A percentile compares a stretch with the other conserved stretches of the same genome.
phyloP scores from a whole-genome alignment of 2,329 filamentous ascomycete genomes.

The Neodidymelliopsis sp. region DNA sequence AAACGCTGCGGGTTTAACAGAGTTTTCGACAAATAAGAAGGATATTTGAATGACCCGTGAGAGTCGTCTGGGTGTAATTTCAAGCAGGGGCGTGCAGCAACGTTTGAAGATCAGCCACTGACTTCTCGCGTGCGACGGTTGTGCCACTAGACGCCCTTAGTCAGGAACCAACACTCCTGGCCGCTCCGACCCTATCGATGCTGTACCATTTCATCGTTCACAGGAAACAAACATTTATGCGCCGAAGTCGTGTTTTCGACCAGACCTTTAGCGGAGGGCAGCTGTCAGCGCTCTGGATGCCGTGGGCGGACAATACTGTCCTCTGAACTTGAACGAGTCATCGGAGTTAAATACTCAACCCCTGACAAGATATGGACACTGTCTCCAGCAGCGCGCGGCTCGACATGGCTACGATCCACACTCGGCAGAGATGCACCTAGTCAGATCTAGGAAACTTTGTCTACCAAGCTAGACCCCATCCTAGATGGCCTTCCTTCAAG shows the following conservation, averaged over 20 bases:
- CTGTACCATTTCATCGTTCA: slow-evolving; percentile 1
- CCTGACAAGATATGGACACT: slow-evolving; percentile 25
- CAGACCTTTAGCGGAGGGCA: slow-evolving; percentile 3
- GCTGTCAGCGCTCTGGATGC: background rate
- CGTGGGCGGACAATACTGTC: slow-evolving; percentile 3
- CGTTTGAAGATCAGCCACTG: slow-evolving; percentile 47
- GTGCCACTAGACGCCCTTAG: slow-evolving; percentile 30
- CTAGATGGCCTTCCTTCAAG: slow-evolving; percentile 20
- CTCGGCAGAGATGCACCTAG: slow-evolving; percentile 23
- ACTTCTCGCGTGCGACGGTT: slow-evolving; percentile 30
- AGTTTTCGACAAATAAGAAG: slow-evolving; percentile 10
- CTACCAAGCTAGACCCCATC: slow-evolving; percentile 20
- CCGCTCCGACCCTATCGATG: slow-evolving; percentile 29
- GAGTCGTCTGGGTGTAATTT: slow-evolving; percentile 29
- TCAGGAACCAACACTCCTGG: slow-evolving; percentile 22
- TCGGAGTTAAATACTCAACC: slow-evolving; percentile 21
- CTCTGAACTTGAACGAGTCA: slow-evolving; percentile 2
- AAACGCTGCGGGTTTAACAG: slow-evolving; percentile 6
- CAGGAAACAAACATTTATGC: slow-evolving; percentile 17
- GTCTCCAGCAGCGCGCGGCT: slow-evolving; percentile 33
- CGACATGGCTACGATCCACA: slow-evolving; percentile 26
- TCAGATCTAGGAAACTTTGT: slow-evolving; percentile 24
- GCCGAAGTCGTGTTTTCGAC: slow-evolving; percentile 11
- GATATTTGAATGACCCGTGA: background rate
- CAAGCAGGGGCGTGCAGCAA: slow-evolving; percentile 34